Conservation (phyloP, 805 yeast species). For the Helenozyma baotianmanensis region DNA sequence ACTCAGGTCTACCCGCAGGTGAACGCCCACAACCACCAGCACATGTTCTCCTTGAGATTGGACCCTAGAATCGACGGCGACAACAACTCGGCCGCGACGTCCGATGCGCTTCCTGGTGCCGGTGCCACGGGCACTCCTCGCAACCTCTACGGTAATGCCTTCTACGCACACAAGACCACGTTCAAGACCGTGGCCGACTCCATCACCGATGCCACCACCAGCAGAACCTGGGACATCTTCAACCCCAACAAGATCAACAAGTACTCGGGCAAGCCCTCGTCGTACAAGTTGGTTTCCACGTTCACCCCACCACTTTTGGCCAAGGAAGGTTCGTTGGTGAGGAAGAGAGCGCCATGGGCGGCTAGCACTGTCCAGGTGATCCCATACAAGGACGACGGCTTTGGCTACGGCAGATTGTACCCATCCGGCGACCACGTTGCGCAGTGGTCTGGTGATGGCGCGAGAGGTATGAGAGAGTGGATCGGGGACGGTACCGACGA, state of each 20-base stretch:
- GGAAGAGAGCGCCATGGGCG: constrained; percentile 84
- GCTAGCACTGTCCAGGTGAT: constrained; percentile 61
- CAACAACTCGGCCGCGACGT: constrained; percentile 64
- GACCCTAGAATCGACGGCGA: constrained; percentile 83
- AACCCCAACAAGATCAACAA: constrained; percentile 65
- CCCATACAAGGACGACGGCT: constrained; percentile 56
- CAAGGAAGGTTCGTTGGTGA: constrained; percentile 66
- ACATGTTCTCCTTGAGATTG: constrained; percentile 69
- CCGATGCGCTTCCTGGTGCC: constrained; percentile 61
- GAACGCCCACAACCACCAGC: constrained; percentile 86
- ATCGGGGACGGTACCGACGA: constrained; percentile 55
- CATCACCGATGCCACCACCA: constrained; percentile 56
- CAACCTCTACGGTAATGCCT: constrained; percentile 76
- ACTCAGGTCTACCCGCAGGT: constrained; percentile 75
- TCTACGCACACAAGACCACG: constrained; percentile 59
- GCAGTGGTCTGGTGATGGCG: constrained; percentile 69
- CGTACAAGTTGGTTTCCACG: constrained; percentile 71
- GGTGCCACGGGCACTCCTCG: constrained; percentile 60
- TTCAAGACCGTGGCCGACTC: constrained; percentile 69
- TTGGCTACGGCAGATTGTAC: constrained; percentile 56
- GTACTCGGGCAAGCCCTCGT: constrained; percentile 70
- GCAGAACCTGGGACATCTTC: constrained; percentile 74
- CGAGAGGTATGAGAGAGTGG: constrained; percentile 65
- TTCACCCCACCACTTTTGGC: constrained; percentile 73
- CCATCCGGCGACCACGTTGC: constrained; percentile 81